Conservation (phyloP, 805 yeast genomes). For the Candida saitoana region DNA sequence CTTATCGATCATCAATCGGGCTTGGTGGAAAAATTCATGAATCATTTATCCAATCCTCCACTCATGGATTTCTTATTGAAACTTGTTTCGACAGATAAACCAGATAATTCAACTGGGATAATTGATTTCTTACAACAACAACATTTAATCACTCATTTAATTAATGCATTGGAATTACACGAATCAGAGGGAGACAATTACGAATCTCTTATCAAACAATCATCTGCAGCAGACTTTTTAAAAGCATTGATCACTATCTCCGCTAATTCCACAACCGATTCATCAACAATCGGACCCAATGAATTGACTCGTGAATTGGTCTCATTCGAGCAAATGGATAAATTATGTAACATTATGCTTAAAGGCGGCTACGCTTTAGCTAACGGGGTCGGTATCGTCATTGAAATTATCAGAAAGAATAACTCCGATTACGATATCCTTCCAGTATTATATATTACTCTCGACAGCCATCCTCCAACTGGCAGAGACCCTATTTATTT, state of each 20-base stretch:
- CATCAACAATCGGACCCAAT: slow-evolving; percentile 44
- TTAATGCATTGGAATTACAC: slow-evolving; percentile 28
- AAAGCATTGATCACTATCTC: slow-evolving; percentile 44
- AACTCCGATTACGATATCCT: slow-evolving; percentile 44
- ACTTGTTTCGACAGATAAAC: slow-evolving; percentile 43
- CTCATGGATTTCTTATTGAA: slow-evolving; percentile 44
- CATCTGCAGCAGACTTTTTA: slow-evolving; percentile 43
- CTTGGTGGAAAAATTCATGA: slow-evolving; percentile 39
- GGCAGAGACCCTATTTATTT: slow-evolving; percentile 46
- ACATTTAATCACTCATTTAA: slow-evolving; percentile 30
- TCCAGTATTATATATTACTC: slow-evolving; percentile 41
- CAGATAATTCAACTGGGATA: slow-evolving; percentile 44
- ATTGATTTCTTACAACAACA: slow-evolving; percentile 43
- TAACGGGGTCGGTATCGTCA: slow-evolving; percentile 47
- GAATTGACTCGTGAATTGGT: slow-evolving; percentile 44
- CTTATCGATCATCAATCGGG: slow-evolving; percentile 40
- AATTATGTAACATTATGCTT: slow-evolving; percentile 37
- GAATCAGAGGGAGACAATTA: background rate
- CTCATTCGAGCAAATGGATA: slow-evolving; percentile 31
- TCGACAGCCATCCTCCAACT: slow-evolving; percentile 45
- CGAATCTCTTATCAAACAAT: slow-evolving; percentile 27
- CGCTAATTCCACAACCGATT: slow-evolving; percentile 44
- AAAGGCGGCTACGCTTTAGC: slow-evolving; percentile 45
- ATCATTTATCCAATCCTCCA: slow-evolving; percentile 43
- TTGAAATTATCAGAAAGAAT: slow-evolving; percentile 43